Conservation (phyloP, 306 rosid species). For the Fragaria iinumae region DNA sequence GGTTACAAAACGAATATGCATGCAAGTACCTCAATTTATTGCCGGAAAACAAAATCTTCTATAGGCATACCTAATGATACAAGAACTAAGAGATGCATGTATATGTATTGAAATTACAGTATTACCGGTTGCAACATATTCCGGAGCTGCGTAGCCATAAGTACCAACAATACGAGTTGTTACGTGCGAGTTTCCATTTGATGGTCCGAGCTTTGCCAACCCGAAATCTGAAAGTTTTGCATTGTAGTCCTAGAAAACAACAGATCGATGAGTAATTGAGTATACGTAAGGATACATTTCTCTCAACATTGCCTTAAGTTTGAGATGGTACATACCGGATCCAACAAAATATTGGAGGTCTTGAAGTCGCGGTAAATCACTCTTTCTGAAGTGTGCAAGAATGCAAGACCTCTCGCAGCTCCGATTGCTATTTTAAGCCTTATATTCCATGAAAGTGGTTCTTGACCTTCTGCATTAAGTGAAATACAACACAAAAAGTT, state of each 20-base stretch:
- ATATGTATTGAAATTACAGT: background rate
- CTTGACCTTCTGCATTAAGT: conserved; percentile 43
- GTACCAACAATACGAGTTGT: conserved; percentile 73
- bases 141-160: conserved; percentile 87
- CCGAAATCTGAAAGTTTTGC: conserved; percentile 91
- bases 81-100: background rate
- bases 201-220: conserved; percentile 76
- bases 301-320: background rate
- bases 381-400: conserved; percentile 60
- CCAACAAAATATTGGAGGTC: conserved; percentile 77
- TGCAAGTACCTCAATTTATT: too few species aligned
- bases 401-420: conserved; percentile 71
- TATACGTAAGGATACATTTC: background rate
- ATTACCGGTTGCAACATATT: conserved; percentile 75
- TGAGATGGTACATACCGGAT: conserved; percentile 48
- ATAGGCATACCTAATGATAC: background rate
- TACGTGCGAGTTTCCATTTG: conserved; percentile 58
- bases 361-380: conserved; percentile 87
- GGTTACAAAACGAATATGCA: too few species aligned
- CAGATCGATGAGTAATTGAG: background rate
- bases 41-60: too few species aligned
- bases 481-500: too few species aligned
- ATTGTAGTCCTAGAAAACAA: conserved; percentile 41
- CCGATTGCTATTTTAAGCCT: conserved; percentile 78
- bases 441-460: conserved; percentile 63